A percentile compares a stretch with the other conserved stretches of the same genome.
phyloP scores from a whole-genome alignment of 768 basidiomycete species.

The Tylopilus vinaceipallidus region DNA sequence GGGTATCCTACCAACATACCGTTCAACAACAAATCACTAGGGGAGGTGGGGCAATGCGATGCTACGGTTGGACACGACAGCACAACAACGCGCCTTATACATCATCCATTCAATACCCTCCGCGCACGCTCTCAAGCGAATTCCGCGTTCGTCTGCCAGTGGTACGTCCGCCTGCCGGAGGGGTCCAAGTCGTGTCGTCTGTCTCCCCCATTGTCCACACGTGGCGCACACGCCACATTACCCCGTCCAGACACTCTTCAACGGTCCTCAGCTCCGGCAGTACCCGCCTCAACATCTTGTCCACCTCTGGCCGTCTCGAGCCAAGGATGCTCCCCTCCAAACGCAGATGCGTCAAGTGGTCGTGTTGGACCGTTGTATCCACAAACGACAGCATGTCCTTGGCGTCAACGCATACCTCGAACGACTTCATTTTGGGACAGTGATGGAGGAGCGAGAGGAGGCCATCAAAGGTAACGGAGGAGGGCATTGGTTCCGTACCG shows the following conservation, averaged over 20 bases:
- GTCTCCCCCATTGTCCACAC: not conserved
- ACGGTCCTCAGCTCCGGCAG: slow-evolving; percentile 21
- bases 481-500: not conserved
- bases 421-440: slow-evolving; percentile 16
- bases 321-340: slow-evolving; percentile 17
- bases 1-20: too few relatives aligned
- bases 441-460: slow-evolving; percentile 19
- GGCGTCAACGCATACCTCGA: slow-evolving; percentile 15
- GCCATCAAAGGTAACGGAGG: slow-evolving; percentile 18
- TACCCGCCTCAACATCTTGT: slow-evolving; percentile 20
- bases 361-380: slow-evolving; percentile 16
- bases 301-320: slow-evolving; percentile 15
- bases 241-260: slow-evolving; percentile 21
- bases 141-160: slow-evolving; percentile 16
- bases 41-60: not conserved
- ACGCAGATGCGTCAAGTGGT: slow-evolving; percentile 10
- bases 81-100: too few relatives aligned
- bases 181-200: not conserved
- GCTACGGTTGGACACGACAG: too few relatives aligned
- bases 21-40: too few relatives aligned
- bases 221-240: slow-evolving; percentile 13
- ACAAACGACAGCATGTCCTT: slow-evolving; percentile 9
- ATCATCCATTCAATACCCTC: not conserved
- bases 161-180: not conserved
- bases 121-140: slow-evolving; percentile 5